Base-by-base conservation (phyloP, 1,284 basidiomycete species). In the Sanguinoderma infundibulare region DNA sequence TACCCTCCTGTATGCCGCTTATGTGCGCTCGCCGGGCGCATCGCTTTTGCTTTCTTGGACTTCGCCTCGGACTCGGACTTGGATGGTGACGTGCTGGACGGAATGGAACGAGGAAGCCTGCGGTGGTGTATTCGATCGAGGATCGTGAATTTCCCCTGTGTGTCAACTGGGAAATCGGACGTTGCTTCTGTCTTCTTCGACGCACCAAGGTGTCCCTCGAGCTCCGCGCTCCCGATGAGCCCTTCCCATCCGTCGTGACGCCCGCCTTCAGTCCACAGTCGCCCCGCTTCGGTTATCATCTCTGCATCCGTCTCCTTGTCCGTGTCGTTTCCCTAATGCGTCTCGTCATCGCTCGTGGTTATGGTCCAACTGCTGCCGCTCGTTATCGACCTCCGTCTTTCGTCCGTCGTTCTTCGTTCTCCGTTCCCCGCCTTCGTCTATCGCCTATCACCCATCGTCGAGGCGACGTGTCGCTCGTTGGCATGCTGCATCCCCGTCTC, bases 391-490 rank as follows among this genome's bases (percentile, higher is more conserved):
- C 42, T 14, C 39, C 39, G 39, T 24, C 39, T 22, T 42, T 22
- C 20, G 20, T 34, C 39, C 39, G 42, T 34, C 39, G 55, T 53
- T 53, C 52, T 56, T 58, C 52, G 26, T 58, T 62, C 44, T 52
- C 51, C 35, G 50, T 24, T n/a, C n/a, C n/a, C n/a, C n/a, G n/a
- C 38, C 24, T 20, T 24, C 35, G 54, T 20, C 52, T 39, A 42
- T 51, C 40, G 53, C 56, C 47, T 56, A n/a, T 24, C 35, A 49
- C n/a, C 52, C 38, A 42, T 51, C 40, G 53, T 52, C 47, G 55
- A 57, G 55, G 56, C 60, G 55, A 51, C 56, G 38, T 42, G 60
- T 62, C 60, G 60, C 60, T 62, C 60, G 12, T 61, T 61, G 12
- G 30, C 56, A 15, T 17, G 36, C 51, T 28, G 30, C 56, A 15